These are phyloP conservation scores for Emmonsia crescens DNA, from an alignment of 2,329 filamentous ascomycete genomes.

Conservation along the genomic window DNA sequence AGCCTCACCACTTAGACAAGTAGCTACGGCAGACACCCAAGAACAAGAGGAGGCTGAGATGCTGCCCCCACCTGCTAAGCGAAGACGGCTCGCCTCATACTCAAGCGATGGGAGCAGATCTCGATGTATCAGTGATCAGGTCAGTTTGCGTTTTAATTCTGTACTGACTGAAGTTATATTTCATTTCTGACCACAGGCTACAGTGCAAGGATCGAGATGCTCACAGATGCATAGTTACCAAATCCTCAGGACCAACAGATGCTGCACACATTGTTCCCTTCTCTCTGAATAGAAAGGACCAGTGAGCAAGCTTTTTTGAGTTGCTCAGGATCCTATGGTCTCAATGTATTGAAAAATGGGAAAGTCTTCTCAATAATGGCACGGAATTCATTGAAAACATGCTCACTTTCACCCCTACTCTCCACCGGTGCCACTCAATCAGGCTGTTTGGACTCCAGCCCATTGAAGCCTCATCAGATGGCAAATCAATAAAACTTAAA, in stretches of 20 bases:
- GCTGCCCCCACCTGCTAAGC: neutral
- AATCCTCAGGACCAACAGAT: neutral
- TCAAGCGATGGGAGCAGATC: neutral
- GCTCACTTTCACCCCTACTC: neutral
- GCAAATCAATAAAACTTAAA: neutral
- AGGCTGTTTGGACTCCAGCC: constrained; percentile 1
- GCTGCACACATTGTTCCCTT: neutral
- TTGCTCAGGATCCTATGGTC: neutral
- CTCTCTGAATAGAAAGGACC: neutral
- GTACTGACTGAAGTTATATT: neutral
- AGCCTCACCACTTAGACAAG: too few species aligned
- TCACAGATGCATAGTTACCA: neutral
- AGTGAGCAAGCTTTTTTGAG: neutral
- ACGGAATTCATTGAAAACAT: constrained; percentile 1
- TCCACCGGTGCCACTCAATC: neutral
- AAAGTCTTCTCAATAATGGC: neutral
- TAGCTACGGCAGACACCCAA: neutral
- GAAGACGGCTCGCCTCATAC: neutral
- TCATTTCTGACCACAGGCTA: neutral
- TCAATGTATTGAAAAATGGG: neutral
- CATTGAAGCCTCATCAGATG: neutral
- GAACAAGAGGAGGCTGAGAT: neutral
- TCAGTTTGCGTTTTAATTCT: neutral
- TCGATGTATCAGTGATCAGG: neutral
- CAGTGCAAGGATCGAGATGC: neutral